Evolutionary conservation across 1,284 basidiomycete species (phyloP), one percentile per base, ranked within the genome.

Genomic region (Pascua sp.): DNA sequence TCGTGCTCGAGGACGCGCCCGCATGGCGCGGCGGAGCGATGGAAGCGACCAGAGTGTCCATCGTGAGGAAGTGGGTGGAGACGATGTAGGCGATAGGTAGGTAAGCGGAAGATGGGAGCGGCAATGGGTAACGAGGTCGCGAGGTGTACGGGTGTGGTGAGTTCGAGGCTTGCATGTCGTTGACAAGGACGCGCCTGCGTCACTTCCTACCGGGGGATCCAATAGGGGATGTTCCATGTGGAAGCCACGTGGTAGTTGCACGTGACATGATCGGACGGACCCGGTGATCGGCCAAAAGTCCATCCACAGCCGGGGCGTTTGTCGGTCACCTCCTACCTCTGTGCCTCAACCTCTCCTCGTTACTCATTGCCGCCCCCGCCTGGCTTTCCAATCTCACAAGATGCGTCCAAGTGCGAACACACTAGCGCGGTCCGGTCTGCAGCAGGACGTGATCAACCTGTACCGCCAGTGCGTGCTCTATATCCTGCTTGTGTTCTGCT

Each of bases 1-100:
- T 88, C 67, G 83, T 74, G 50, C 89, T 91, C 13, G 89, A 90
- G 89, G 90, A 92, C 70, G 83, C 82, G 37, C 82, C 79, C 64
- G 86, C 83, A 43, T 83, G 82, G 62, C 82, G 46, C n/a, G 81
- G 80, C 62, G 80, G 82, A 64, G 80, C 78, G 4, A 86, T 76
- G 67, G 84, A 83, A 56, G 84, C 81, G 54, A 85, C 83, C 69
- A 92, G 82, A 51, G 83, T 77, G 81, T 91, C 88, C 90, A 93
- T 91, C 76, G 70, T 84, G 59, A 11, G 11, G 18, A 11, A 13
- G 49, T 38, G 17, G 36, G 24, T 15, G 11, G 37, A 12, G 11
- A n/a, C 38, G 42, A 37, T 41, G 49, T 15, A 37, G 52, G 37
- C 4, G 15, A 41, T 11, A 2, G 42, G 49, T 13, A 3, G 11